Base-by-base conservation (phyloP, 192 early-diverging fungal species). In the Rhizophagus clarus region DNA sequence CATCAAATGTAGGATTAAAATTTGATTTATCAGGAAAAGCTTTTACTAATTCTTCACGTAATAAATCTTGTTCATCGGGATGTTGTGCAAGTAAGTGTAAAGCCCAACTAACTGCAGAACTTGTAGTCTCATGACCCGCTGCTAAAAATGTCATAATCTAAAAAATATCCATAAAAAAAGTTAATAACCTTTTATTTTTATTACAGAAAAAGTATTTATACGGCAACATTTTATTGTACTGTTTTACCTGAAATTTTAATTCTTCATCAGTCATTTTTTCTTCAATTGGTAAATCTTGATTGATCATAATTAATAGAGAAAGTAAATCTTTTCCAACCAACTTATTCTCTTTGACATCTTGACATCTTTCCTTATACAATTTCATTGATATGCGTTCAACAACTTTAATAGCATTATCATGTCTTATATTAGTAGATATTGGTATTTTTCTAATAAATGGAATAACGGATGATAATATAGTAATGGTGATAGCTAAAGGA, bases 51-150 rank as follows among this genome's bases (percentile, higher is more conserved):
- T 91, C 90, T 47, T 85, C 73, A 32, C 88, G 81, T 1, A 91
- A 80, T 1, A 73, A 76, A 22, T 79, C 79, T 40, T 91, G 89
- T n/a, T 85, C 61, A 0, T 82, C 72, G 7, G 75, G 89, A 34
- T 90, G 32, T 34, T 82, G 73, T 28, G 90, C 85, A 31, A 91
- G 80, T 51, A 89, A 76, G 66, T 88, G 81, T 34, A 91, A 81
- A 72, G 86, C 83, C 89, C 89, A 91, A 17, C 83, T 84, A 22
- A 86, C 63, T 0, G 85, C 80, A 8, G 85, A 81, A 31, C 82
- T 83, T 0, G 90, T 90, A 5, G 90, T 91, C 79, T 90, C 89
- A 68, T 91, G 90, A 20, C 90, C 90, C 14, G 90, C 90, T 3
- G 22, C 22, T 26, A 71, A 24, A 22, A 71, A 45, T 71, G 69